Percentiles rank a stretch among this genome's conserved stretches.
Evolutionary conservation across 2,329 filamentous ascomycete species (phyloP).

Genomic region (Periconia macrospinosa): DNA sequence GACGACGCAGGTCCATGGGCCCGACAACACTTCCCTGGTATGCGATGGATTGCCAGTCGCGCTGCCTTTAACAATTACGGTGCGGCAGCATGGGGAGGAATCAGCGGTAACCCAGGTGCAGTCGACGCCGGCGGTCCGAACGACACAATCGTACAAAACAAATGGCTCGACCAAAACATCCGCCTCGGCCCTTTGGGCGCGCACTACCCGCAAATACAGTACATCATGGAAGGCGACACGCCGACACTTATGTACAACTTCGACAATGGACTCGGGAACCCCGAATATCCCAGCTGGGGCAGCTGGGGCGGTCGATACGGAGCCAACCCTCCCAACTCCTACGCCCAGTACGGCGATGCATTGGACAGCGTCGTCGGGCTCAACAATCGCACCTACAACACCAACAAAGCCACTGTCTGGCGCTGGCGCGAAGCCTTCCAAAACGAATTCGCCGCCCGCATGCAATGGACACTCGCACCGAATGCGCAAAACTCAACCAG

Average conservation of each 20-base stretch:
- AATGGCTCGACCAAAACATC: slow-evolving; percentile 55
- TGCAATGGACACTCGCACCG: slow-evolving; percentile 44
- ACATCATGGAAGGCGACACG: slow-evolving; percentile 55
- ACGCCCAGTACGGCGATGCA: slow-evolving; percentile 27
- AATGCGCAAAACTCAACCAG: slow-evolving; percentile 5
- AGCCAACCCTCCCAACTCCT: slow-evolving; percentile 22
- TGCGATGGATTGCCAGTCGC: slow-evolving; percentile 57
- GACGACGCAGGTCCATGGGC: slow-evolving; percentile 59
- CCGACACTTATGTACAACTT: slow-evolving; percentile 50
- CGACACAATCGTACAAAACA: slow-evolving; percentile 46
- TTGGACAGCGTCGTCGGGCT: slow-evolving; percentile 22
- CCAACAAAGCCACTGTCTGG: slow-evolving; percentile 52
- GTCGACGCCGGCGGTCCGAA: slow-evolving; percentile 48
- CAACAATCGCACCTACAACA: slow-evolving; percentile 27
- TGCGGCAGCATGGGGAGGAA: slow-evolving; percentile 57
- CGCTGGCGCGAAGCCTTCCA: slow-evolving; percentile 52
- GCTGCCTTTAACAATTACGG: slow-evolving; percentile 57
- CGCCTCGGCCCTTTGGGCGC: slow-evolving; percentile 49
- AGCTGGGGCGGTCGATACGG: slow-evolving; percentile 51
- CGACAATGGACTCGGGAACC: slow-evolving; percentile 47
- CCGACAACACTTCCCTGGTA: slow-evolving; percentile 50
- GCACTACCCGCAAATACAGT: slow-evolving; percentile 45
- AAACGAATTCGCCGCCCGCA: slow-evolving; percentile 49
- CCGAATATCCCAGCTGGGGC: slow-evolving; percentile 49
- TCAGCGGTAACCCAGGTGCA: slow-evolving; percentile 43